phyloP scores from a whole-genome alignment of 2,329 filamentous ascomycete species.

The Akanthomyces uredinophilus region DNA sequence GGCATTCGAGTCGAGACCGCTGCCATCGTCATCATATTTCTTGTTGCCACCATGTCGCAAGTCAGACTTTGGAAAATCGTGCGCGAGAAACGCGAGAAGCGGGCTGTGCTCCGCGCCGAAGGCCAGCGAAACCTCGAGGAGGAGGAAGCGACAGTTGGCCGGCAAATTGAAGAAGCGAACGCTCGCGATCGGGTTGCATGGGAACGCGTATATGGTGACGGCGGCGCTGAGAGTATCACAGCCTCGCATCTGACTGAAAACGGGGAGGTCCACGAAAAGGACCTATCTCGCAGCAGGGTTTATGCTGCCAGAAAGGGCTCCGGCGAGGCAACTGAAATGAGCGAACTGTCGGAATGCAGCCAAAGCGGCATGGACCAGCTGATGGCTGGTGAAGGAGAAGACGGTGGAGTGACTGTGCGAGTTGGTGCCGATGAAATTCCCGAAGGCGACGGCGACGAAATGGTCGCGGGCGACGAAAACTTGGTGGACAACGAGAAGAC shows the following conservation, averaged over 20 bases:
- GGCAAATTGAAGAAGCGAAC: slow-evolving; percentile 58
- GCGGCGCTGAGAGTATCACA: slow-evolving; percentile 32
- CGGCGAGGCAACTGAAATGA: slow-evolving; percentile 50
- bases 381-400: slow-evolving; percentile 37
- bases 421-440: slow-evolving; percentile 45
- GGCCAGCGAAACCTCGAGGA: slow-evolving; percentile 50
- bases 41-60: slow-evolving; percentile 77
- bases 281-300: slow-evolving; percentile 28
- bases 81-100: slow-evolving; percentile 53
- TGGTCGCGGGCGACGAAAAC: slow-evolving; percentile 22
- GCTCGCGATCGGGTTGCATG: slow-evolving; percentile 61
- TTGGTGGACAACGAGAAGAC: slow-evolving; percentile 27
- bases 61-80: slow-evolving; percentile 81
- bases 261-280: slow-evolving; percentile 46
- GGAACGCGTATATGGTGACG: slow-evolving; percentile 72
- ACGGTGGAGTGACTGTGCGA: slow-evolving; percentile 47
- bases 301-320: slow-evolving; percentile 31
- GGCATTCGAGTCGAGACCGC: slow-evolving; percentile 84
- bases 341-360: slow-evolving; percentile 38
- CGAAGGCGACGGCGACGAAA: slow-evolving; percentile 22
- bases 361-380: slow-evolving; percentile 31
- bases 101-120: slow-evolving; percentile 44
- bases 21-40: slow-evolving; percentile 65
- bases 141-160: slow-evolving; percentile 67
- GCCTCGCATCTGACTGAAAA: slow-evolving; percentile 46